Conservation (phyloP, 1,284 basidiomycete genomes). For the Malassezia furfur region DNA sequence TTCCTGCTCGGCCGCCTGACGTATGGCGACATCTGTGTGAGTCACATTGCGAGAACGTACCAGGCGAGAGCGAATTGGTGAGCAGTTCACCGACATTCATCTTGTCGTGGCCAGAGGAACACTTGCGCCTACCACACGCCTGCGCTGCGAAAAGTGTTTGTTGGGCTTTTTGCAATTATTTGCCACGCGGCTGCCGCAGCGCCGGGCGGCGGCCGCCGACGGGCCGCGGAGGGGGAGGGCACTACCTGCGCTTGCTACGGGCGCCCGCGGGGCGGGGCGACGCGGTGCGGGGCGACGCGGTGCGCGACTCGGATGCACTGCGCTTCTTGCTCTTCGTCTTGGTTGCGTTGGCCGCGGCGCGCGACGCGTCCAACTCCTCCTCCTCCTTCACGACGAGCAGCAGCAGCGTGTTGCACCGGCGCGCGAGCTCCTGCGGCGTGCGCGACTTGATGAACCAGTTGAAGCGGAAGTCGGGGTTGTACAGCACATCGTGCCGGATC, state of each 20-base stretch:
- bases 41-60: conserved; percentile 11
- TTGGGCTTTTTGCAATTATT: conserved; percentile 13
- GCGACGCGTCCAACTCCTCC: conserved; percentile 49
- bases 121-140: neutral
- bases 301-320: conserved; percentile 2
- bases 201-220: neutral
- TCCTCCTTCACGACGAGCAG: conserved; percentile 78
- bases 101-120: conserved; percentile 5
- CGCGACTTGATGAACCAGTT: conserved; percentile 99
- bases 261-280: conserved; percentile 7
- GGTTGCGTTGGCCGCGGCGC: conserved; percentile 5
- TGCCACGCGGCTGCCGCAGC: conserved; percentile 4
- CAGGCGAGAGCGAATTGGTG: conserved; percentile 45
- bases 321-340: conserved; percentile 12
- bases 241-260: conserved; percentile 6
- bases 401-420: conserved; percentile 79
- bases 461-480: conserved; percentile 81
- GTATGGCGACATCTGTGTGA: conserved; percentile 28
- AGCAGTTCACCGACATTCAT: conserved; percentile 47
- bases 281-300: conserved; percentile 5
- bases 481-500: conserved; percentile 90
- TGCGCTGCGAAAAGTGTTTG: conserved; percentile 14
- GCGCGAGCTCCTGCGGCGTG: conserved; percentile 77
- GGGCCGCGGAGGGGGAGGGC: neutral
- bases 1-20: conserved; percentile 42